These are phyloP conservation scores for Aspergillus quadricinctus DNA, from an alignment of 2,329 filamentous ascomycete species.

Conservation along the genomic window DNA sequence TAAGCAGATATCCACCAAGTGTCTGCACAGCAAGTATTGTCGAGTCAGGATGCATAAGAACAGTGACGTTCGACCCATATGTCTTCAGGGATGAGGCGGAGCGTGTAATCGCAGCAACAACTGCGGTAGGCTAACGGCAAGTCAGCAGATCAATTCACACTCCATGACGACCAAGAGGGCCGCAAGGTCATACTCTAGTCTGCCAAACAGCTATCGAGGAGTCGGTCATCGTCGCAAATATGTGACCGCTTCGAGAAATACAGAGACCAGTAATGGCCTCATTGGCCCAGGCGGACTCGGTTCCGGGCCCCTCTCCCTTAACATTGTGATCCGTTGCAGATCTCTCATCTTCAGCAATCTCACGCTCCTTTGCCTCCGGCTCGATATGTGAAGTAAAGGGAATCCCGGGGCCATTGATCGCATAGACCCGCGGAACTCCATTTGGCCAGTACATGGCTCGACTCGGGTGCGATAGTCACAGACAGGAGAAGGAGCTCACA, in stretches of 20 bases:
- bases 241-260: constrained; percentile 72
- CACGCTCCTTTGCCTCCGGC: constrained; percentile 14
- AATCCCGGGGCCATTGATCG: constrained; percentile 43
- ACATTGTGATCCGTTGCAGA: constrained; percentile 23
- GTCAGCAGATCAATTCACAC: constrained; percentile 23
- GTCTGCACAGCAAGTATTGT: constrained; percentile 91
- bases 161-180: constrained; percentile 2
- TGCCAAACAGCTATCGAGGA: constrained; percentile 94
- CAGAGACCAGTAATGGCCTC: constrained; percentile 70
- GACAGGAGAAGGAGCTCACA: constrained; percentile 27
- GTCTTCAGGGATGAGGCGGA: constrained; percentile 73
- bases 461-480: constrained; percentile 23
- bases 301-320: constrained; percentile 21
- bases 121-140: constrained; percentile 68
- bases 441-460: constrained; percentile 49
- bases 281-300: constrained; percentile 43
- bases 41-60: constrained; percentile 85
- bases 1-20: constrained; percentile 79
- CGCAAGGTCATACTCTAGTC: constrained; percentile 63
- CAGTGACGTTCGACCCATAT: constrained; percentile 79
- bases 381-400: constrained; percentile 25
- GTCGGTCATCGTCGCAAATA: constrained; percentile 82
- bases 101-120: constrained; percentile 79
- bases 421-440: constrained; percentile 47
- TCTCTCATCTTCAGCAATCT: constrained; percentile 16